Evolutionary conservation across 345 rosid genomes (phyloP).

Genomic region (Murraya koenigii): DNA sequence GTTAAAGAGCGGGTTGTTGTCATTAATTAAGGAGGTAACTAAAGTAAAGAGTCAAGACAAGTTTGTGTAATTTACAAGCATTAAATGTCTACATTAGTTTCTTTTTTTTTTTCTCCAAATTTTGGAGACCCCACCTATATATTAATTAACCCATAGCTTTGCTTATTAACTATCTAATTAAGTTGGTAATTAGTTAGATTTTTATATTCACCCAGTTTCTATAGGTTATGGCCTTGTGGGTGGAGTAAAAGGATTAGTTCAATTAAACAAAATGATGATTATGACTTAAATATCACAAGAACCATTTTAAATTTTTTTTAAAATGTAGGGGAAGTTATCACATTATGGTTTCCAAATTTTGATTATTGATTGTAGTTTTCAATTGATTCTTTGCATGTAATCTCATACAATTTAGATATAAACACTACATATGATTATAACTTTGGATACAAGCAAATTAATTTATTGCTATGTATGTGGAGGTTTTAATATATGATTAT

Average conservation of each 20-base stretch:
- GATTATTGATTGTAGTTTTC: neutral
- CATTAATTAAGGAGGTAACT: neutral
- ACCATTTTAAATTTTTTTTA: too few species aligned
- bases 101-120: neutral
- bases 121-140: neutral
- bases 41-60: neutral
- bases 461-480: neutral
- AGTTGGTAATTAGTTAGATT: neutral
- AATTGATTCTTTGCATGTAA: neutral
- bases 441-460: slow-evolving; percentile 3
- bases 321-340: neutral
- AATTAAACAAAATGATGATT: neutral
- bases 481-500: neutral
- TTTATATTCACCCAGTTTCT: neutral
- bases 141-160: neutral
- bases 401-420: slow-evolving; percentile 1
- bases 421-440: neutral
- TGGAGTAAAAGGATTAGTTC: neutral
- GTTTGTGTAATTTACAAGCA: slow-evolving; percentile 23
- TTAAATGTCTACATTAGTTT: neutral
- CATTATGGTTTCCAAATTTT: neutral
- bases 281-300: neutral
- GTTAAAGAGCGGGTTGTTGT: neutral
- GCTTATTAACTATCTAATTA: neutral
- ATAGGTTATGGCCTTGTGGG: neutral